Percentiles rank a stretch among this genome's conserved stretches.
Conservation (phyloP, 1,139 yeast genomes). For the Scheffersomyces illinoinensis region DNA sequence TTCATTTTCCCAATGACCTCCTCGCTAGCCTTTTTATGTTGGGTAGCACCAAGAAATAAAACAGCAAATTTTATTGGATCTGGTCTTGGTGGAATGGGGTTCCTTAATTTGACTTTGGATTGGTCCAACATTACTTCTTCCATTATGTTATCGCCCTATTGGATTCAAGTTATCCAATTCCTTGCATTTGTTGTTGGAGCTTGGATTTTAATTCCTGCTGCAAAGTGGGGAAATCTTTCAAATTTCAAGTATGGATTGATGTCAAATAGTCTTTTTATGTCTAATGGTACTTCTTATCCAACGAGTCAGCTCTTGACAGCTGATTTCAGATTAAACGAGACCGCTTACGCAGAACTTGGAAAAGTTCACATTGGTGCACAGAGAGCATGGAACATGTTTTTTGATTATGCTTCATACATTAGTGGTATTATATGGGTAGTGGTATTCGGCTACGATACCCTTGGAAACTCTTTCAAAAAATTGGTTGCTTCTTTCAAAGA, state of each 20-base stretch:
- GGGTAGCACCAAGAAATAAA: slow-evolving; percentile 19
- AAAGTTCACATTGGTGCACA: slow-evolving; percentile 39
- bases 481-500: slow-evolving; percentile 10
- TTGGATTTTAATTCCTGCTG: slow-evolving; percentile 19
- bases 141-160: slow-evolving; percentile 21
- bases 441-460: slow-evolving; percentile 39
- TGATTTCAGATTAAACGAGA: slow-evolving; percentile 14
- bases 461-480: slow-evolving; percentile 20
- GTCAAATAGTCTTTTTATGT: slow-evolving; percentile 17
- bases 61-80: slow-evolving; percentile 19
- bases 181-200: slow-evolving; percentile 20
- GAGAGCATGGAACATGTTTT: slow-evolving; percentile 51
- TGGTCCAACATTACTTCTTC: slow-evolving; percentile 22
- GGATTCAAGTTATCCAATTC: slow-evolving; percentile 22
- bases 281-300: slow-evolving; percentile 16
- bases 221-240: slow-evolving; percentile 16
- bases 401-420: slow-evolving; percentile 52
- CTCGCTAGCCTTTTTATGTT: slow-evolving; percentile 19
- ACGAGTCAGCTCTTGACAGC: slow-evolving; percentile 14
- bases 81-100: slow-evolving; percentile 24
- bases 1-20: slow-evolving; percentile 19
- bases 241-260: slow-evolving; percentile 14
- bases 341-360: slow-evolving; percentile 18
- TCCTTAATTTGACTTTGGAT: slow-evolving; percentile 19
- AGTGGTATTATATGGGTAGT: slow-evolving; percentile 50